Percentiles rank a stretch among this genome's conserved stretches.
Evolutionary conservation across 768 basidiomycete genomes (phyloP).

Genomic region (Rhodotorula sphaerocarpa): DNA sequence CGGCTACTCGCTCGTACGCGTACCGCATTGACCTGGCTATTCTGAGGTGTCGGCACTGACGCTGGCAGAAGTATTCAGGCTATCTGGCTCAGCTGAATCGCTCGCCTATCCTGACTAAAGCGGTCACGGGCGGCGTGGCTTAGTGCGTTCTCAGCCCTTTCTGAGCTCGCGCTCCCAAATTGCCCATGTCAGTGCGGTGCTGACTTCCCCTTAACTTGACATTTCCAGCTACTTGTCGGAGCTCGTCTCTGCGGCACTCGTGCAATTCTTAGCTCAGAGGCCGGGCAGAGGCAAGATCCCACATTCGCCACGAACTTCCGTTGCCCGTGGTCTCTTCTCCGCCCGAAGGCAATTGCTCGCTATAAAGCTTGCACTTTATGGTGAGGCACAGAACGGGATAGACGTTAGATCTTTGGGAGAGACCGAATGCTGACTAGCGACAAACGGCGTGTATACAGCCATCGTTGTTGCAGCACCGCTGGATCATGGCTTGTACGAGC

Average conservation of each 20-base stretch:
- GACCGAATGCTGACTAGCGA: too few species aligned
- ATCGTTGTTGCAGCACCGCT: background rate
- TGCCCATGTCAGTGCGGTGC: too few species aligned
- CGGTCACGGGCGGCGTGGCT: background rate
- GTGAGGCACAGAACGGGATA: too few species aligned
- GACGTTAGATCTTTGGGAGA: background rate
- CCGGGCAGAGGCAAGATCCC: background rate
- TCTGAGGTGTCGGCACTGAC: too few species aligned
- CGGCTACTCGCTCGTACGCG: background rate
- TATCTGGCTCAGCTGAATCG: background rate
- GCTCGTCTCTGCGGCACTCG: background rate
- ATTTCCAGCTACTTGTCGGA: background rate
- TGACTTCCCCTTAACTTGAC: background rate
- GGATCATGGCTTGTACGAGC: background rate
- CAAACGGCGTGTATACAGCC: background rate
- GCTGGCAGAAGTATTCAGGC: background rate
- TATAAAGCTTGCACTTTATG: background rate
- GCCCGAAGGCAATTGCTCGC: background rate
- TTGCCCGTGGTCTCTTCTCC: background rate
- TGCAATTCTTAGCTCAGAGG: too few species aligned
- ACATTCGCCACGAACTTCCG: background rate
- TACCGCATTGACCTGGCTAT: background rate
- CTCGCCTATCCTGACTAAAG: background rate
- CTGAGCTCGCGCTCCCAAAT: background rate
- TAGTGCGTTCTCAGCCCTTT: background rate